phyloP scores from a whole-genome alignment of 2,329 filamentous ascomycete genomes.

The Xylariales sp. region DNA sequence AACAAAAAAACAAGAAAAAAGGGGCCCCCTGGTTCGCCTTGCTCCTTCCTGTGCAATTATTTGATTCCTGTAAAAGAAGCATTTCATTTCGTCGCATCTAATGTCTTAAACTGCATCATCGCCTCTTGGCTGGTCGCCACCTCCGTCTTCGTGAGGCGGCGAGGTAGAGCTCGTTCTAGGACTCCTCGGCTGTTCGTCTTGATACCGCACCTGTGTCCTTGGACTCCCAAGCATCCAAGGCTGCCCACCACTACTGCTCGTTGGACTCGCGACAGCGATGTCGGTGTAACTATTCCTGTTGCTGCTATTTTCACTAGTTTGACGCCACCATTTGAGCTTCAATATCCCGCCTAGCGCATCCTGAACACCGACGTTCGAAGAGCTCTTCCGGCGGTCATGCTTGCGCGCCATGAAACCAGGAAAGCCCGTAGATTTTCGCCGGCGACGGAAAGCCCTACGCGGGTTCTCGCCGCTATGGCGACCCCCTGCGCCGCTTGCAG shows the following conservation, averaged over 20 bases:
- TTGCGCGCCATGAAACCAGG: conserved; percentile 69
- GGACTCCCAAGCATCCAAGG: conserved; percentile 37
- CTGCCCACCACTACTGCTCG: conserved; percentile 37
- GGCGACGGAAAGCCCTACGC: conserved; percentile 54
- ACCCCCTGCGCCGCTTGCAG: conserved; percentile 42
- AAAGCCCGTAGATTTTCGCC: conserved; percentile 71
- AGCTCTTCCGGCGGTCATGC: conserved; percentile 53
- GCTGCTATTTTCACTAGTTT: conserved; percentile 31
- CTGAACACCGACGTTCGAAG: conserved; percentile 54
- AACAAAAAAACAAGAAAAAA: too few relatives aligned
- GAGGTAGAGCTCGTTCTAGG: conserved; percentile 28
- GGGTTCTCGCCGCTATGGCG: conserved; percentile 38
- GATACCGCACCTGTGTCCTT: conserved; percentile 14
- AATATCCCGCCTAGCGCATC: conserved; percentile 64
- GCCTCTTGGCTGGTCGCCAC: conserved; percentile 36
- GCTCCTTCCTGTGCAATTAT: conserved; percentile 10
- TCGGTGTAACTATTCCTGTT: conserved; percentile 35
- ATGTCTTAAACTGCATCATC: conserved; percentile 45
- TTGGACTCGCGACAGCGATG: conserved; percentile 42
- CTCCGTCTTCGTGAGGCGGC: conserved; percentile 13
- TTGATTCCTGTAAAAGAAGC: not conserved
- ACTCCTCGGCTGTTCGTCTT: conserved; percentile 30
- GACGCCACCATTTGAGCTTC: conserved; percentile 66
- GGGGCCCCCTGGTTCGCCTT: conserved; percentile 13
- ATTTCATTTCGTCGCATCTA: conserved; percentile 18